Base-by-base conservation (phyloP, 495 filamentous ascomycete species). In the Cercophora sp. region DNA sequence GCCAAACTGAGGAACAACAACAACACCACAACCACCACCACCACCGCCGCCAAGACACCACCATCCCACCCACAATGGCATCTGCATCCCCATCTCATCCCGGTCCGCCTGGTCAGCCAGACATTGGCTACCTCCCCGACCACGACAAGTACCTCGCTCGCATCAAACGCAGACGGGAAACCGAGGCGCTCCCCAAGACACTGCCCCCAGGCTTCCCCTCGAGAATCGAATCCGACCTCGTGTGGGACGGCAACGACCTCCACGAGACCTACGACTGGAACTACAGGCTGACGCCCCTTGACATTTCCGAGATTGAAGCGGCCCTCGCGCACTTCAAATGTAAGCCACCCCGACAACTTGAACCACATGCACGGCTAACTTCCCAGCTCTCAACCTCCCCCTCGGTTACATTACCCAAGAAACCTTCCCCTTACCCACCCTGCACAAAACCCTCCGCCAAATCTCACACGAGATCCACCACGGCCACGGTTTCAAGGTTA, bases 401-500 rank as follows among this genome's bases (percentile, higher is more conserved):
- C 55, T 79, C 8, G 78, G 79, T 9, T 60, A 71, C 50, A 67
- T 85, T 53, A 74, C 51, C 26, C 71, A 70, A 52, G 64, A 70
- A 2, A 85, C 76, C 4, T 85, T 86, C 58, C 80, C 81, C 1
- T 64, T 85, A 0, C 79, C 82, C 0, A 75, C 54, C 1, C 69
- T 84, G 1, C 73, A 73, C 39, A 34, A 57, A 0, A 65, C 60
- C 11, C 65, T 86, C 1, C 70, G 78, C 23, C 58, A 65, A 0
- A 58, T 83, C 19, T 81, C 83, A 2, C 62, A 69, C 0, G 75
- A 81, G 31, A 59, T 84, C 27, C 80, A 85, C 54, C 61, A 60
- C 27, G 82, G 82, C 5, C 76, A 72, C 43, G 84, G 84, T 2
- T 87, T 87, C 68, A 74, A 77, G 31, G 81, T 88, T 3, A 58